These are phyloP conservation scores for Vachellia collinsii DNA, from an alignment of 306 rosid genomes.

Conservation along the genomic window DNA sequence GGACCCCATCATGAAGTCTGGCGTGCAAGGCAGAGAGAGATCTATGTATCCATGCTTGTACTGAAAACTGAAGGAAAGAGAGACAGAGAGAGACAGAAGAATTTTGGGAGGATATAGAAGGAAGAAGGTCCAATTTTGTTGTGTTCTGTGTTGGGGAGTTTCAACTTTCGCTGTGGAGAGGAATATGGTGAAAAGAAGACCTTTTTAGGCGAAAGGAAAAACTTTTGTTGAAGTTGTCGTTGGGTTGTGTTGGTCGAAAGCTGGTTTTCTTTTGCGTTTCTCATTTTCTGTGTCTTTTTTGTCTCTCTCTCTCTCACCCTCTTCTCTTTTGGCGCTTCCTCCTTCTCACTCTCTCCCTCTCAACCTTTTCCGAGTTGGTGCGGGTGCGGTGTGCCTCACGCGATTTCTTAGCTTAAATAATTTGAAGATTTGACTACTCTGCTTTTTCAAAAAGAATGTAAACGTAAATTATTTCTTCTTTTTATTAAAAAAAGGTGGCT, in stretches of 20 bases:
- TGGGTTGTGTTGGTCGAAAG: conserved; percentile 50
- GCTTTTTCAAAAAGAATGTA: neutral
- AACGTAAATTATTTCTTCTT: neutral
- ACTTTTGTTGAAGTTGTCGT: conserved; percentile 31
- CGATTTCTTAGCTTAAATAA: neutral
- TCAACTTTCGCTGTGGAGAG: conserved; percentile 28
- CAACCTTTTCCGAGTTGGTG: neutral
- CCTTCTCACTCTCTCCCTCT: neutral
- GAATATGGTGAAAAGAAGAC: conserved; percentile 27
- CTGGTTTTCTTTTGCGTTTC: conserved; percentile 45
- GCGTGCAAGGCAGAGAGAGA: conserved; percentile 31
- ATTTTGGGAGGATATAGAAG: conserved; percentile 21
- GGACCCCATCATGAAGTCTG: conserved; percentile 57
- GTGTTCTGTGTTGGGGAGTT: conserved; percentile 34
- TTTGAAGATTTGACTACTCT: neutral
- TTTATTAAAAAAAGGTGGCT: neutral
- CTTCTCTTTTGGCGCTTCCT: conserved; percentile 4
- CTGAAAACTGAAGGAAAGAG: conserved; percentile 23
- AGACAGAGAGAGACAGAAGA: conserved; percentile 30
- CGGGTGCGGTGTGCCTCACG: conserved; percentile 9
- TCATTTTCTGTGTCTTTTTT: conserved; percentile 28
- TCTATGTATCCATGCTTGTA: conserved; percentile 41
- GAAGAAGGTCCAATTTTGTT: conserved; percentile 25
- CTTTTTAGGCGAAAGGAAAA: conserved; percentile 21
- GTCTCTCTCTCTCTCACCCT: conserved; percentile 24